Conservation (phyloP, 2,329 filamentous ascomycete species). For the Xylaria sp. region DNA sequence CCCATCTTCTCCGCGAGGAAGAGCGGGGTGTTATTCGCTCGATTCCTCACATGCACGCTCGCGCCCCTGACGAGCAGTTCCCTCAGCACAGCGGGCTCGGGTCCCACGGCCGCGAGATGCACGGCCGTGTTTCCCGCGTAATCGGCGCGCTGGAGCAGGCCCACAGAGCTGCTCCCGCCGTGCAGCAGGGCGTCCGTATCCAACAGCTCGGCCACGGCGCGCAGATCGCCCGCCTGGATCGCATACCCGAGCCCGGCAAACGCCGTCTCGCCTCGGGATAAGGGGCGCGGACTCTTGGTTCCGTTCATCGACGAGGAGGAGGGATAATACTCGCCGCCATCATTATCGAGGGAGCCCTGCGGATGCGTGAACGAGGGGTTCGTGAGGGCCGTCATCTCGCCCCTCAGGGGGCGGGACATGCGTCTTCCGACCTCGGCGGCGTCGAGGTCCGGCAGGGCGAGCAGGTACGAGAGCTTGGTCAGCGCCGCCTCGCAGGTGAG, state of each 20-base stretch:
- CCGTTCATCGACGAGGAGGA: constrained; percentile 60
- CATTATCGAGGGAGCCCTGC: constrained; percentile 59
- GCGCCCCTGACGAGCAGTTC: constrained; percentile 69
- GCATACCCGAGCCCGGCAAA: constrained; percentile 84
- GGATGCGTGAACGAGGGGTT: constrained; percentile 81
- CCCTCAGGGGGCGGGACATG: constrained; percentile 81
- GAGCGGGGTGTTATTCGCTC: constrained; percentile 72
- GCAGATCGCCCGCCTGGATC: constrained; percentile 76
- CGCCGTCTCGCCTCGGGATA: constrained; percentile 65
- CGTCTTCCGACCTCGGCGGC: constrained; percentile 72
- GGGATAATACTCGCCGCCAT: constrained; percentile 47
- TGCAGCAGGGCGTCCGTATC: constrained; percentile 63
- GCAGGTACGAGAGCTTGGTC: constrained; percentile 88
- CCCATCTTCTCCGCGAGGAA: constrained; percentile 70
- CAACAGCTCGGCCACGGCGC: constrained; percentile 73
- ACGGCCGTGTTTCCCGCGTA: constrained; percentile 82
- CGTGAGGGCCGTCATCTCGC: constrained; percentile 83
- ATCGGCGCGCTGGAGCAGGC: constrained; percentile 78
- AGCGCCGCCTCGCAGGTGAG: constrained; percentile 90
- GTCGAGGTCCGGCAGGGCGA: constrained; percentile 73
- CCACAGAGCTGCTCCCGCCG: constrained; percentile 65
- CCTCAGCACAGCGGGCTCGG: constrained; percentile 64
- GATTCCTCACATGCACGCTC: constrained; percentile 74
- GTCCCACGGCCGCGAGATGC: constrained; percentile 66
- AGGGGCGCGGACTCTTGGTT: constrained; percentile 61